These are phyloP conservation scores for Cokeromyces recurvatus DNA, from an alignment of 371 early-diverging fungal genomes.

Conservation along the genomic window DNA sequence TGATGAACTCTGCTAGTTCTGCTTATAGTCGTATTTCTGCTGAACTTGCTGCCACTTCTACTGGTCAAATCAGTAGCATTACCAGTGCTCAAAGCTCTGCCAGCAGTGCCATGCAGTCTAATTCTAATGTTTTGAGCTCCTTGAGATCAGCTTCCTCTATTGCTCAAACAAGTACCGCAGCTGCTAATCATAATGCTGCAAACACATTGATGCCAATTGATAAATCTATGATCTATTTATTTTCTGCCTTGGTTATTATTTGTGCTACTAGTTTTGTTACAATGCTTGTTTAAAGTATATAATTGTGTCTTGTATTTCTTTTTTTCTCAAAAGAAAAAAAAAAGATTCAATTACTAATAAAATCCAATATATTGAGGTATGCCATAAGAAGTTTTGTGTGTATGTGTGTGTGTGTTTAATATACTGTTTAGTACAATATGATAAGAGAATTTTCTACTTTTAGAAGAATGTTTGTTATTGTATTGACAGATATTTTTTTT, in stretches of 20 bases:
- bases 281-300: constrained; percentile 24
- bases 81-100: constrained; percentile 7
- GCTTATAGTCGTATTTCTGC: constrained; percentile 25
- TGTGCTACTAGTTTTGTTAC: constrained; percentile 23
- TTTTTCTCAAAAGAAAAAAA: too few species aligned
- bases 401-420: too few species aligned
- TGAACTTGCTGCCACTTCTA: constrained; percentile 1
- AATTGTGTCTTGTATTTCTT: too few species aligned
- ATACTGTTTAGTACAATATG: too few species aligned
- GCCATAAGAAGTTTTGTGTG: too few species aligned
- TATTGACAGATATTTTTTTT: too few species aligned
- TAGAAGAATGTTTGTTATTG: too few species aligned
- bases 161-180: background rate
- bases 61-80: background rate
- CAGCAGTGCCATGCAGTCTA: background rate
- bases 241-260: constrained; percentile 12
- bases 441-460: too few species aligned
- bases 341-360: too few species aligned
- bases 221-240: too few species aligned
- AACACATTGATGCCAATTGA: background rate
- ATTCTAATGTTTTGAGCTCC: background rate
- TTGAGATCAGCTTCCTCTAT: constrained; percentile 2
- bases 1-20: constrained; percentile 15
- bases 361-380: too few species aligned
- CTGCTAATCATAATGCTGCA: constrained; percentile 1